Percentiles rank a stretch among this genome's conserved stretches.
Evolutionary conservation across 208 protist species (phyloP).

Genomic region (Trypanosoma platydactyli): DNA sequence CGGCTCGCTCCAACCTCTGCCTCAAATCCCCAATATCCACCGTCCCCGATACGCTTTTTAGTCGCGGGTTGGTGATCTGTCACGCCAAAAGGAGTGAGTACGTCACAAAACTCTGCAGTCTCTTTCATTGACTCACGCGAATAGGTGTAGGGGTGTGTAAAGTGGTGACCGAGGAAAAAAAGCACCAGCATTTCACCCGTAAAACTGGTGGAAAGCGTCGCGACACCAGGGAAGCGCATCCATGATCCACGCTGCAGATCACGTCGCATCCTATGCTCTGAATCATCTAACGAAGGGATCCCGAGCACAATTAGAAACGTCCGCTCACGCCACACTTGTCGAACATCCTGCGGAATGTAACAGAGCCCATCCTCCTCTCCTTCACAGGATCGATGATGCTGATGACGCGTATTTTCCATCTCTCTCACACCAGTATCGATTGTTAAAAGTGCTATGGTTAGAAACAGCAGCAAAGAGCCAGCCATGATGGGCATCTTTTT

Average conservation of each 20-base stretch:
- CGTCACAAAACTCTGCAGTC: conserved; percentile 30
- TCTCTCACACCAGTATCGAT: not conserved
- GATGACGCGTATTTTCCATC: not conserved
- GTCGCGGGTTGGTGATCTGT: conserved; percentile 35
- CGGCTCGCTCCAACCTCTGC: conserved; percentile 41
- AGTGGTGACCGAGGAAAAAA: conserved; percentile 20
- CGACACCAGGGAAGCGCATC: conserved; percentile 43
- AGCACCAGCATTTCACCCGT: conserved; percentile 25
- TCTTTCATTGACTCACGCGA: conserved; percentile 33
- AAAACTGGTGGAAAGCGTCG: conserved; percentile 35
- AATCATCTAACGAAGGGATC: conserved; percentile 40
- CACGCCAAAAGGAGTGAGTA: conserved; percentile 28
- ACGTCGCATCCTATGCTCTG: conserved; percentile 24
- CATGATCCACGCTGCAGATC: conserved; percentile 42
- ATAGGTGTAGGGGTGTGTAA: conserved; percentile 13
- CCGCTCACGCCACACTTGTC: conserved; percentile 7
- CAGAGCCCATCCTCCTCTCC: conserved; percentile 1
- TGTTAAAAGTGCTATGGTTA: not conserved
- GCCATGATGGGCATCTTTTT: not conserved
- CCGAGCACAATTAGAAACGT: conserved; percentile 38
- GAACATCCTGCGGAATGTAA: conserved; percentile 4
- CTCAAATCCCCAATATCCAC: conserved; percentile 31
- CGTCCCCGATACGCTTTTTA: conserved; percentile 28
- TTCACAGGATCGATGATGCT: not conserved
- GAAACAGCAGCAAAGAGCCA: not conserved